These are phyloP conservation scores for Calonectria ilicicola DNA, from an alignment of 2,329 filamentous ascomycete species.

Conservation along the genomic window DNA sequence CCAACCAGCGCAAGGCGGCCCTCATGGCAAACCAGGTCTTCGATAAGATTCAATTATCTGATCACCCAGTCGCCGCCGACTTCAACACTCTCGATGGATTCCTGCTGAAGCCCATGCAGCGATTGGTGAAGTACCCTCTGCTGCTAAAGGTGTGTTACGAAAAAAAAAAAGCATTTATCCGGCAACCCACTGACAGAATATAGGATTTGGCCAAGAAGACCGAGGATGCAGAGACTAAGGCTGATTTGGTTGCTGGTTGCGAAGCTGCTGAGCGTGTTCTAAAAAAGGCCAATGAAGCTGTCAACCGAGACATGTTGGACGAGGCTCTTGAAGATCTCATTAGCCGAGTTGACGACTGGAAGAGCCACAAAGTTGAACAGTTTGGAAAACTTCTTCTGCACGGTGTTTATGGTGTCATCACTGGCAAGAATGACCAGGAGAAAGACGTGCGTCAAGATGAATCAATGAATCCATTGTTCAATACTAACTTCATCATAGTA, in stretches of 20 bases:
- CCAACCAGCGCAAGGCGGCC: conserved; percentile 93
- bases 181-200: conserved; percentile 40
- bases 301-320: conserved; percentile 86
- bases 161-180: not conserved
- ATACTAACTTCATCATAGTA: conserved; percentile 70
- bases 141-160: conserved; percentile 79
- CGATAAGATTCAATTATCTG: conserved; percentile 83
- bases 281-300: conserved; percentile 88
- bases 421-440: conserved; percentile 89
- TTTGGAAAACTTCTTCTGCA: conserved; percentile 91
- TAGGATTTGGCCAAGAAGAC: conserved; percentile 90
- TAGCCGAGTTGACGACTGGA: conserved; percentile 94
- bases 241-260: conserved; percentile 81
- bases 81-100: conserved; percentile 92
- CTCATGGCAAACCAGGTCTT: conserved; percentile 86
- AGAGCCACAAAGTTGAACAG: conserved; percentile 88
- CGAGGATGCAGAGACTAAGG: conserved; percentile 76
- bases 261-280: conserved; percentile 86
- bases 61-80: conserved; percentile 84
- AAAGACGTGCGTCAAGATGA: conserved; percentile 76
- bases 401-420: conserved; percentile 91
- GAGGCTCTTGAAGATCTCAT: conserved; percentile 88
- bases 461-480: conserved; percentile 40
- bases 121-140: conserved; percentile 93
- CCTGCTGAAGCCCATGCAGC: conserved; percentile 95